phyloP scores from a whole-genome alignment of 202 grass and related monocot genomes.

The Schoenoplectus tabernaemontani region DNA sequence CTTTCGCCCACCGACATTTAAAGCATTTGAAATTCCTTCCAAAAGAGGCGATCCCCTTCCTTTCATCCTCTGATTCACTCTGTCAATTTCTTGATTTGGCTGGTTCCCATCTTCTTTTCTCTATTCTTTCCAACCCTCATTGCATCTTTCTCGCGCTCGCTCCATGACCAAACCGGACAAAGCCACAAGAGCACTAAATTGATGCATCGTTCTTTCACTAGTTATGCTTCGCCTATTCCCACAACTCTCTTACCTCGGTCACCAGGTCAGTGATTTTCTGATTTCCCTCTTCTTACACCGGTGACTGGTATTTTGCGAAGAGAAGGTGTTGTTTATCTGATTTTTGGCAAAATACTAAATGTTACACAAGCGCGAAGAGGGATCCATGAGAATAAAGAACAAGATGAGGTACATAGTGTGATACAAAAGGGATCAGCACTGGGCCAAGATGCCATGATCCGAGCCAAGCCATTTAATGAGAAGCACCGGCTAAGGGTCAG shows the following conservation, averaged over 20 bases:
- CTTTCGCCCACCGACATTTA: too few relatives aligned
- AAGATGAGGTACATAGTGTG: constrained; percentile 76
- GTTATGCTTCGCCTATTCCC: background rate
- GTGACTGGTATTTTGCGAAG: background rate
- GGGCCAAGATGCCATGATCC: constrained; percentile 85
- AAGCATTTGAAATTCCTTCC: too few relatives aligned
- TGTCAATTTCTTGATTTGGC: too few relatives aligned
- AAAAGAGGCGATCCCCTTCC: too few relatives aligned
- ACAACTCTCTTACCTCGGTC: background rate
- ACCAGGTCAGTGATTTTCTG: background rate
- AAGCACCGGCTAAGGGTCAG: constrained; percentile 62
- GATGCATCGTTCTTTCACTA: background rate
- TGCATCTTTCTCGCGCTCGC: background rate
- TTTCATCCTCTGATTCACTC: too few relatives aligned
- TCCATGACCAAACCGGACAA: background rate
- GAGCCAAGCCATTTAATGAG: constrained; percentile 94
- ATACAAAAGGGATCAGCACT: constrained; percentile 86
- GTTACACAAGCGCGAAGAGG: constrained; percentile 32
- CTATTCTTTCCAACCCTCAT: background rate
- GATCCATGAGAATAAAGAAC: constrained; percentile 76
- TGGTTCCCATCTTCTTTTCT: too few relatives aligned
- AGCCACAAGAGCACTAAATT: background rate
- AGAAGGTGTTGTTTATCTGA: background rate
- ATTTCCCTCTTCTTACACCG: too few relatives aligned
- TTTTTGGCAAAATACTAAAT: background rate